Evolutionary conservation across 1,284 basidiomycete species (phyloP).

Genomic region (Cutaneotrichosporon spelunceum): DNA sequence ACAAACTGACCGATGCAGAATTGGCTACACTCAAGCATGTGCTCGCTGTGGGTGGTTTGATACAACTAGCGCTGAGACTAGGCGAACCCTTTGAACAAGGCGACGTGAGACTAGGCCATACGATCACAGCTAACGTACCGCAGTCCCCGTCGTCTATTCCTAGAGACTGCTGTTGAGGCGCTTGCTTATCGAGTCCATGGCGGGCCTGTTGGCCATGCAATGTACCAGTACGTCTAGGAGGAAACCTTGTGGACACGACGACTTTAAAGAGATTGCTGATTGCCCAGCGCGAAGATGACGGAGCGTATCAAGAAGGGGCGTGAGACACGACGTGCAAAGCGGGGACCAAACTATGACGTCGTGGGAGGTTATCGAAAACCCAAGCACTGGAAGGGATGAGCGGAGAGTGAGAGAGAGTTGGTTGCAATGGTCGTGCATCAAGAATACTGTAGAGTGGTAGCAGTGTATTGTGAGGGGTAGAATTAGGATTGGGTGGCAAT

Average conservation of each 20-base stretch:
- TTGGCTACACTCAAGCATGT: constrained; percentile 29
- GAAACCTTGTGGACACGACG: neutral
- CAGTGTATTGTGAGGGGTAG: neutral
- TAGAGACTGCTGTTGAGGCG: constrained; percentile 26
- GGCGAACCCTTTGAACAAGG: constrained; percentile 25
- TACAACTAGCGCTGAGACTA: neutral
- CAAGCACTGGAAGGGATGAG: constrained; percentile 6
- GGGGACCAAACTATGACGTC: neutral
- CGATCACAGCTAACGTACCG: neutral
- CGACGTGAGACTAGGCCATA: constrained; percentile 17
- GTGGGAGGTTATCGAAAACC: neutral
- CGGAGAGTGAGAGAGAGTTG: neutral
- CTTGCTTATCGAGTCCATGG: constrained; percentile 32
- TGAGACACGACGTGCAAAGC: constrained; percentile 14
- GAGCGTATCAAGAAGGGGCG: constrained; percentile 11
- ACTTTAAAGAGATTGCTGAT: neutral
- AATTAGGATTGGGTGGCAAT: constrained; percentile 4
- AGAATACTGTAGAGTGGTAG: neutral
- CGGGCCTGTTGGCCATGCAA: constrained; percentile 23
- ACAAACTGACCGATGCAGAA: constrained; percentile 30
- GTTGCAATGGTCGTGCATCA: neutral
- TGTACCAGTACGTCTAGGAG: constrained; percentile 22
- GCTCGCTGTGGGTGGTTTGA: constrained; percentile 12
- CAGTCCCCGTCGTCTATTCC: constrained; percentile 9
- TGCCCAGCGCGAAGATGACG: constrained; percentile 5